A percentile compares a stretch with the other conserved stretches of the same genome.
Conservation (phyloP, 163 green algal genomes). For the Chloroidium sp. region DNA sequence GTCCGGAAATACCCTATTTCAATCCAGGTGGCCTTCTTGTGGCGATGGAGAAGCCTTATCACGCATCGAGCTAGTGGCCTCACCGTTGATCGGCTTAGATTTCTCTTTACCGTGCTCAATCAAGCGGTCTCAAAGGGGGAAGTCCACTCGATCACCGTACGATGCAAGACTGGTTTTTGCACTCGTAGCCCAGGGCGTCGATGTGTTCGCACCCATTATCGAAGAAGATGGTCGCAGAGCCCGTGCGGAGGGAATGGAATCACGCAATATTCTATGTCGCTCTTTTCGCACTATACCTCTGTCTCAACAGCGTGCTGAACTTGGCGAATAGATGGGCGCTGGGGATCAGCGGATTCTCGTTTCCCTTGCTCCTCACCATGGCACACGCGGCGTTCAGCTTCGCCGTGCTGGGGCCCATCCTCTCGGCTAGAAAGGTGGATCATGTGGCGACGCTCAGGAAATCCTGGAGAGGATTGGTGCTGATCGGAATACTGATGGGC, state of each 20-base stretch:
- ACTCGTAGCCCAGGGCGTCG: too few species aligned
- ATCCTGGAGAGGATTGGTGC: slow-evolving; percentile 39
- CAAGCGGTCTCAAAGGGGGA: too few species aligned
- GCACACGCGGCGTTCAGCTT: slow-evolving; percentile 42
- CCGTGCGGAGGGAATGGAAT: not conserved
- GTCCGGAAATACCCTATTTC: too few species aligned
- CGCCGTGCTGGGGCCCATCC: slow-evolving; percentile 26
- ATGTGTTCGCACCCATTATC: too few species aligned
- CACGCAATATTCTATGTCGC: not conserved
- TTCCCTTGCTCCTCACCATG: slow-evolving; percentile 26
- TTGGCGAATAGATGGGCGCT: slow-evolving; percentile 27
- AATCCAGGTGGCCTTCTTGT: too few species aligned
- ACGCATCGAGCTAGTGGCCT: too few species aligned
- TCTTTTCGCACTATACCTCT: slow-evolving; percentile 13
- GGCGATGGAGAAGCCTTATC: too few species aligned
- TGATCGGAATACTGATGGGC: slow-evolving; percentile 42
- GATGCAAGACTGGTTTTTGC: too few species aligned
- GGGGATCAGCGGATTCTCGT: slow-evolving; percentile 25
- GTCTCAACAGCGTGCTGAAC: slow-evolving; percentile 20
- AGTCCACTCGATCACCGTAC: too few species aligned
- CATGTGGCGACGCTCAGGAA: slow-evolving; percentile 26
- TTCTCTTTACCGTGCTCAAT: too few species aligned
- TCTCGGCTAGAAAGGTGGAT: slow-evolving; percentile 11
- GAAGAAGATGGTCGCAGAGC: too few species aligned
- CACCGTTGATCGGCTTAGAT: too few species aligned